These are phyloP conservation scores for Cyclotella baltica DNA, from an alignment of 108 stramenopile species.

Conservation along the genomic window DNA sequence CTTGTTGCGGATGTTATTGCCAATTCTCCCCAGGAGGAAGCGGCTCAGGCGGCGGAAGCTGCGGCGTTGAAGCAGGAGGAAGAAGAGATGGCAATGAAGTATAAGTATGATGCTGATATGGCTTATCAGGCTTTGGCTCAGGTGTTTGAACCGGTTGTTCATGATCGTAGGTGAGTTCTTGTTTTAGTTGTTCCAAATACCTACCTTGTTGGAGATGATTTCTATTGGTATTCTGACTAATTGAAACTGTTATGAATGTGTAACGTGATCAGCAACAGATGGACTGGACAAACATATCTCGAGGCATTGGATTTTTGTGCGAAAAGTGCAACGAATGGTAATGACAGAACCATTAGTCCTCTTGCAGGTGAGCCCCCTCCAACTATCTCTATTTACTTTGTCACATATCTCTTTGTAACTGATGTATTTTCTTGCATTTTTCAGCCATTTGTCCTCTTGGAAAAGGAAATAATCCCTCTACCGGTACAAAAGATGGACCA, in stretches of 20 bases:
- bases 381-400: neutral
- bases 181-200: too few relatives aligned
- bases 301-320: constrained; percentile 29
- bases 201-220: too few relatives aligned
- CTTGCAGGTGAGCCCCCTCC: neutral
- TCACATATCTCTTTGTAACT: neutral
- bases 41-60: too few relatives aligned
- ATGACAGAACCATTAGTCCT: neutral
- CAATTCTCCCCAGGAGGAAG: too few relatives aligned
- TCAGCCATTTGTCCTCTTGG: constrained; percentile 30
- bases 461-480: neutral
- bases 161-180: constrained; percentile 19
- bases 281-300: constrained; percentile 26
- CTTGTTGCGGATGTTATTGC: neutral
- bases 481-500: constrained; percentile 15
- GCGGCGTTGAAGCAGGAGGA: too few relatives aligned
- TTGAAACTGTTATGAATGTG: too few relatives aligned
- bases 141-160: constrained; percentile 20
- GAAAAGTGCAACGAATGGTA: neutral
- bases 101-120: constrained; percentile 8
- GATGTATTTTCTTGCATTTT: neutral
- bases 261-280: too few relatives aligned
- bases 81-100: too few relatives aligned
- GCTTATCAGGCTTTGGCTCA: neutral
- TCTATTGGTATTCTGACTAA: too few relatives aligned